Evolutionary conservation across 441 rosid species (phyloP), one percentile per base, ranked within the genome.

Genomic region (Mallotus repandus): DNA sequence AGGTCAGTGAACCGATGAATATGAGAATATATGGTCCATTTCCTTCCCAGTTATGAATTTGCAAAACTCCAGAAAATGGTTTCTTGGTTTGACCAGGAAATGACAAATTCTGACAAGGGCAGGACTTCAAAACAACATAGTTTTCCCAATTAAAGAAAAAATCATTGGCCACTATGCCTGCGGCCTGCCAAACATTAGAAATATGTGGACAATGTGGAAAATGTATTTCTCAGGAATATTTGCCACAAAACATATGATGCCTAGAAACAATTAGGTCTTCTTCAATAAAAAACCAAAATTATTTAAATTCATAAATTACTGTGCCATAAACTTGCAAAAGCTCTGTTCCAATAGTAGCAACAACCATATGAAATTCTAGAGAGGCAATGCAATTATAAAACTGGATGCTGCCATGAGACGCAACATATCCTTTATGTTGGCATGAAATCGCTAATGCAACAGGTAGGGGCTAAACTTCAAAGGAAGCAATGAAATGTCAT

Each of bases 331-430:
- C 65, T 22, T 29, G 13, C 15, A 11, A 56, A 63, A 72, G n/a
- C 38, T 46, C 25, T 11, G 4, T 10, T 25, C 19, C 41, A 73
- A 49, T 11, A 64, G 38, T 43, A 55, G 64, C 21, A 66, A 48
- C 25, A 22, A 35, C 50, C 57, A 60, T 45, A 56, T 73, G 19
- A 19, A 73, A 63, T 56, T 73, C 55, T 54, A 46, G 9, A 14
- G 11, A 46, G 56, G 56, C 7, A 58, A 46, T 46, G 45, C 65
- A 70, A 56, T 56, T 69, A 5, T 22, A 49, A 45, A 43, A 35
- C 12, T 8, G 41, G 41, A 38, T 38, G 7, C 41, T 38, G 41
- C 41, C 41, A 38, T 38, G 7, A 7, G 41, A 38, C 5, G 5
- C 41, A 38, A 38, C 4, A 38, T 4, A 38, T 38, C 41, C 41